Evolutionary conservation across 2,329 filamentous ascomycete genomes (phyloP), one percentile per base, ranked within the genome.

Genomic region (Colletotrichum lupini): DNA sequence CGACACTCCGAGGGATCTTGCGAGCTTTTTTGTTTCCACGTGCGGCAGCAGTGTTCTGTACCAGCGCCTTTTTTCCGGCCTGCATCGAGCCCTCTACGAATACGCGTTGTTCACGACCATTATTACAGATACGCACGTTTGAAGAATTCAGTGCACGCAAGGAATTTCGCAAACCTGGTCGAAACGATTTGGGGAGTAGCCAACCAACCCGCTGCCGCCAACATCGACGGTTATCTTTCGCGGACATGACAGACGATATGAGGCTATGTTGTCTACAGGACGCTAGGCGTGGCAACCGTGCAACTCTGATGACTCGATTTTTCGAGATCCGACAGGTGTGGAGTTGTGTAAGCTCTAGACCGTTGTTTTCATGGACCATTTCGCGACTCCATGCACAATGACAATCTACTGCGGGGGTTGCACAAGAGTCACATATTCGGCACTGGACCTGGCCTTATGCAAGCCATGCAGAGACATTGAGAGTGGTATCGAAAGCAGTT

Each of bases 391-490:
- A 37, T 63, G 61, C 46, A 63, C 46, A 37, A 53, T 37, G 16
- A 32, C 52, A 52, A 35, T 14, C 49, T 53, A 57, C 49, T 56
- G 28, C 55, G 52, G 58, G 66, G 32, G 11, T 37, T 69, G 53
- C 66, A 68, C 55, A 69, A 59, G 6, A 16, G 53, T 26, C 46
- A 28, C 22, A 35, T 37, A 12, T 52, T 22, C 53, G 32, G 32
- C 55, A 22, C 62, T 42, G 62, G 57, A 32, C 49, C 42, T 55
- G 46, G 55, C 32, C 42, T 69, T 64, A 35, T 73, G 65, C 69
- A 72, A 35, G 49, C 59, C 53, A 59, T 69, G 53, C 58, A 58
- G 14, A 37, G 55, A 30, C 49, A 55, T 66, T 2, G 58, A 63
- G 32, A 61, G 35, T 62, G 64, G 22, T 28, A 57, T 57, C 30